phyloP scores from a whole-genome alignment of 2,329 filamentous ascomycete genomes.

The Trichoderma endophyticum region DNA sequence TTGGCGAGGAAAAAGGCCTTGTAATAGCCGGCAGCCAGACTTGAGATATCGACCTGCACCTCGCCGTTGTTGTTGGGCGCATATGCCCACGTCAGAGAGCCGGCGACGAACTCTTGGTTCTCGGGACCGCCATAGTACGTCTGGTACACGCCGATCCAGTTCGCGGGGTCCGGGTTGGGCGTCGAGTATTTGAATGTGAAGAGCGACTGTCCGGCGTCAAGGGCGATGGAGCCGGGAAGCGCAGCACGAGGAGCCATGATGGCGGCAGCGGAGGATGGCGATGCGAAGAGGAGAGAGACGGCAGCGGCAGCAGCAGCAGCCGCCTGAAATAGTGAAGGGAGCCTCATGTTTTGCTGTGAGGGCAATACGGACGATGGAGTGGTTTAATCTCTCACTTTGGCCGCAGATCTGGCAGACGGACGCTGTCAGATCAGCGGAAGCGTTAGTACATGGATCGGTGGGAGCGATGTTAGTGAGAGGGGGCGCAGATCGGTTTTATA shows the following conservation, averaged over 20 bases:
- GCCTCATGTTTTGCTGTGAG: slow-evolving; percentile 1
- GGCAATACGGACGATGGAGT: neutral
- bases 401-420: slow-evolving; percentile 12
- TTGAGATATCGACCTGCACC: slow-evolving; percentile 26
- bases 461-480: neutral
- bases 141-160: slow-evolving; percentile 40
- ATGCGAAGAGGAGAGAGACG: slow-evolving; percentile 4
- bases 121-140: slow-evolving; percentile 35
- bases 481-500: slow-evolving; percentile 1
- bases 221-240: slow-evolving; percentile 17
- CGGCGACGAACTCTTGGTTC: slow-evolving; percentile 28
- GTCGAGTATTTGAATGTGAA: slow-evolving; percentile 39
- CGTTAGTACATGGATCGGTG: neutral
- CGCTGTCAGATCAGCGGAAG: neutral
- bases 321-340: slow-evolving; percentile 9
- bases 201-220: slow-evolving; percentile 15
- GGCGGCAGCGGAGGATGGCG: slow-evolving; percentile 13
- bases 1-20: slow-evolving; percentile 37
- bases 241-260: neutral
- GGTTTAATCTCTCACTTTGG: slow-evolving; percentile 9
- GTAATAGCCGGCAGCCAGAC: slow-evolving; percentile 33
- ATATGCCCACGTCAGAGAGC: slow-evolving; percentile 35
- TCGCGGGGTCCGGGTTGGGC: slow-evolving; percentile 26
- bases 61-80: slow-evolving; percentile 29
- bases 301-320: slow-evolving; percentile 1